Conservation (phyloP, 2,329 filamentous ascomycete genomes). For the Colletotrichum sp. region DNA sequence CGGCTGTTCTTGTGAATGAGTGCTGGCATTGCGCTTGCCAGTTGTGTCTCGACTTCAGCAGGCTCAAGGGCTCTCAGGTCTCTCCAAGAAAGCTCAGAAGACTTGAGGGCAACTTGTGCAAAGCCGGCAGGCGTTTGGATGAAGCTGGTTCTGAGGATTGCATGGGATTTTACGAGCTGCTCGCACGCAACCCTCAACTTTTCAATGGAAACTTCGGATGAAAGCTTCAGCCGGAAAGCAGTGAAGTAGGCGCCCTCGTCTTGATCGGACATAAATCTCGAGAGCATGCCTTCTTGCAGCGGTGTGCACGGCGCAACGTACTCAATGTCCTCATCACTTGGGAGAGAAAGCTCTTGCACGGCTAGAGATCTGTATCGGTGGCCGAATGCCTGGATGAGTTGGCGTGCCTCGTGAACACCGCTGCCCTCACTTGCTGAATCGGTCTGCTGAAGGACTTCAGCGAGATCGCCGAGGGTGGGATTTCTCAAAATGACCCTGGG, state of each 20-base stretch:
- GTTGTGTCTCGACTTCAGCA: constrained; percentile 32
- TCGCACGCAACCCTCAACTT: constrained; percentile 64
- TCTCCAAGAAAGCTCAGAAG: constrained; percentile 47
- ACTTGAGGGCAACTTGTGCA: constrained; percentile 71
- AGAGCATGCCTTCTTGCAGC: constrained; percentile 86
- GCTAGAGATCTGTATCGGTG: constrained; percentile 66
- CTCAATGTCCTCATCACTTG: constrained; percentile 59
- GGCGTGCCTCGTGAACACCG: constrained; percentile 54
- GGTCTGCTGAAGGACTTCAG: constrained; percentile 35
- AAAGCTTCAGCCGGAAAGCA: constrained; percentile 68
- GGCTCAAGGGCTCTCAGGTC: constrained; percentile 31
- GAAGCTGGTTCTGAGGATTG: constrained; percentile 78
- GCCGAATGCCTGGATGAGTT: constrained; percentile 66
- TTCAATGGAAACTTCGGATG: constrained; percentile 43
- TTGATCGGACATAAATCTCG: constrained; percentile 64
- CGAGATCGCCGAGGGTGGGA: constrained; percentile 54
- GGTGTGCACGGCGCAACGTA: constrained; percentile 83
- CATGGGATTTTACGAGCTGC: constrained; percentile 51
- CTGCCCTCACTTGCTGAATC: constrained; percentile 18
- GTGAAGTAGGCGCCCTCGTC: constrained; percentile 75
- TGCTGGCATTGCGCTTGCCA: constrained; percentile 39
- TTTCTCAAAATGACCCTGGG: constrained; percentile 73
- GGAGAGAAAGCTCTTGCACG: constrained; percentile 32
- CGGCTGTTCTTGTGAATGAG: constrained; percentile 63
- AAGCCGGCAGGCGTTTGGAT: constrained; percentile 76